phyloP scores from a whole-genome alignment of 371 early-diverging fungal species.

The Zancudomyces culisetae region DNA sequence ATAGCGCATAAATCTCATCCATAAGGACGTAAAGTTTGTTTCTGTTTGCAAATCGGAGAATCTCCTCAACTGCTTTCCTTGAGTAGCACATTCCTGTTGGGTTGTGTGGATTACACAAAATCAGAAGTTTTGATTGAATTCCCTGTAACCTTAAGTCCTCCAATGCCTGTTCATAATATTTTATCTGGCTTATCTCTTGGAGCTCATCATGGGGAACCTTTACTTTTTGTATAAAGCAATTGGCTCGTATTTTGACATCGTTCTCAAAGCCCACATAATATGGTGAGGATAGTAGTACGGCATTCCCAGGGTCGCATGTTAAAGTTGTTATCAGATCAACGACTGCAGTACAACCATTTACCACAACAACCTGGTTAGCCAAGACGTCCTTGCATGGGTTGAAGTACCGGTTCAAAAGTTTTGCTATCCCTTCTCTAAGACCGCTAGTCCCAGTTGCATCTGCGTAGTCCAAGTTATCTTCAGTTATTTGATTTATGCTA shows the following conservation, averaged over 20 bases:
- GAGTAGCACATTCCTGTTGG: slow-evolving; percentile 34
- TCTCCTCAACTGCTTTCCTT: slow-evolving; percentile 27
- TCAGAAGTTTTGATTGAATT: slow-evolving; percentile 25
- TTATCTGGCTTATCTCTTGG: slow-evolving; percentile 19
- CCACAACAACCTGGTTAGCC: slow-evolving; percentile 31
- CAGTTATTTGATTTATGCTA: neutral
- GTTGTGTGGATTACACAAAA: slow-evolving; percentile 50
- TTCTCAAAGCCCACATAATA: slow-evolving; percentile 51
- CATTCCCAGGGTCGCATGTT: slow-evolving; percentile 49
- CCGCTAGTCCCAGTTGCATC: slow-evolving; percentile 25
- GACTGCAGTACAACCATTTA: slow-evolving; percentile 47
- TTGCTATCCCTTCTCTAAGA: slow-evolving; percentile 31
- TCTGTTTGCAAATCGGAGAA: slow-evolving; percentile 35
- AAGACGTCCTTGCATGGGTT: slow-evolving; percentile 22
- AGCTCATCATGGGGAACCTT: slow-evolving; percentile 17
- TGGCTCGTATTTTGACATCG: slow-evolving; percentile 32
- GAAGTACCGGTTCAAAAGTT: slow-evolving; percentile 33
- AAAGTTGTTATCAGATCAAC: slow-evolving; percentile 35
- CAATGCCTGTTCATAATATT: slow-evolving; percentile 25
- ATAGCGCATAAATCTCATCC: slow-evolving; percentile 69
- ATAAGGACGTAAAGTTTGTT: slow-evolving; percentile 43
- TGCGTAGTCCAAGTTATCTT: slow-evolving; percentile 19
- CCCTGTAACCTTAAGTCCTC: slow-evolving; percentile 18
- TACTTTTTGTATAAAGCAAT: slow-evolving; percentile 28
- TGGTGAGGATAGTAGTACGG: slow-evolving; percentile 44